A percentile compares a stretch with the other conserved stretches of the same genome.
These are phyloP conservation scores for Powellomyces hirtus DNA, from an alignment of 192 early-diverging fungal genomes.

Conservation along the genomic window DNA sequence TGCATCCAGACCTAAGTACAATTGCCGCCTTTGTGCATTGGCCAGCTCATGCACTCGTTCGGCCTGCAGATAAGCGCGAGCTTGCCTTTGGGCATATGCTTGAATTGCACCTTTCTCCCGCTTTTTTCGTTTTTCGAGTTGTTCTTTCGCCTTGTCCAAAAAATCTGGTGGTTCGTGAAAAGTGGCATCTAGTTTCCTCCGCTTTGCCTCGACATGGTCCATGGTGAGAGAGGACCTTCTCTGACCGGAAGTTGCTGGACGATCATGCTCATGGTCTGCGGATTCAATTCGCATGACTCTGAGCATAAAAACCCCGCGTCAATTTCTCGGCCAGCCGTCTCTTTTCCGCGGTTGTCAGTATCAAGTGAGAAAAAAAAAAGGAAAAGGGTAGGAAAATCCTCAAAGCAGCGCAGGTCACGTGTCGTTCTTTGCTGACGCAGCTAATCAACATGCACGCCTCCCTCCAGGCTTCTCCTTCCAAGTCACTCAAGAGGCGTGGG, in stretches of 20 bases:
- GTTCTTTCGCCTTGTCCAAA: neutral
- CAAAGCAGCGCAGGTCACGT: too few relatives aligned
- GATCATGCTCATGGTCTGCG: neutral
- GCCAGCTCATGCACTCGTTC: neutral
- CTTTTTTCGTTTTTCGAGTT: neutral
- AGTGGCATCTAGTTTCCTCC: neutral
- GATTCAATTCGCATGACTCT: neutral
- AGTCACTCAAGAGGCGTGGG: too few relatives aligned
- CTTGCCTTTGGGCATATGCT: neutral
- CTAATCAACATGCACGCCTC: too few relatives aligned
- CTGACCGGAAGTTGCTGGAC: neutral
- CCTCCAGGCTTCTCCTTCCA: too few relatives aligned
- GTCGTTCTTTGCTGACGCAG: too few relatives aligned
- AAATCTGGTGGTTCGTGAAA: neutral
- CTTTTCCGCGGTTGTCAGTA: too few relatives aligned
- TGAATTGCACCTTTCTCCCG: neutral
- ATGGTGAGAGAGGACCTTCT: neutral
- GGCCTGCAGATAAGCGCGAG: neutral
- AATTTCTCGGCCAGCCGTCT: too few relatives aligned
- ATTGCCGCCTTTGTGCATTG: neutral
- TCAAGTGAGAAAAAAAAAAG: too few relatives aligned
- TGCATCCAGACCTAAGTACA: neutral
- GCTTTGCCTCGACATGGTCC: neutral
- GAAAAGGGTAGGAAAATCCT: too few relatives aligned
- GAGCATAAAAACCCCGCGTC: too few relatives aligned